Base-by-base conservation (phyloP, 1,284 basidiomycete genomes). In the Malassezia psittaci region DNA sequence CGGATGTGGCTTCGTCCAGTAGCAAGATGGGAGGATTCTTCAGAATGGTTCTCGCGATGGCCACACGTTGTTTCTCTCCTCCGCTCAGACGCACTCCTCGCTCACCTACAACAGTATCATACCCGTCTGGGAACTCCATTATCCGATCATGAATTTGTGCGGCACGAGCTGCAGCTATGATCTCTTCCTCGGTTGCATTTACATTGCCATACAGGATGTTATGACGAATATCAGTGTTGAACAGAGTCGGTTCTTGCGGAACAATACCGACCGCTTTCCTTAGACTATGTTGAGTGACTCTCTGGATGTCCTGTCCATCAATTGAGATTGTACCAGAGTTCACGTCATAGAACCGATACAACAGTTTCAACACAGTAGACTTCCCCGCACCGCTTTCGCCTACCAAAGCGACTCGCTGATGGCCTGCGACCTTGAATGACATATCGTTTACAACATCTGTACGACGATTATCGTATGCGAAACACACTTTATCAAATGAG, bases 271-370 rank as follows among this genome's bases (percentile, higher is more conserved):
- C 86, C 1, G 86, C 81, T 62, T 82, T 81, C 41, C 88, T 80
- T 42, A 93, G 77, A 55, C 84, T 86, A 36, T 64, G 55, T 70
- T 90, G 87, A 0, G 88, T 90, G 12, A 93, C 81, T 62, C 88
- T 83, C 35, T 85, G 81, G 54, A 94, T 85, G 66, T 93, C 87
- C 67, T 85, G 81, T 1, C 86, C 87, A 67, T 93, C 88, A 60
- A 91, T 83, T 48, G 69, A 50, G 49, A 77, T 76, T n/a, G 61
- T 57, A 5, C 73, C 72, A 54, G 61, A 54, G 35, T 64, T 66
- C 64, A 89, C 79, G 68, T 93, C 90, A 74, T 93, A 91, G 77
- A 94, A 90, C 43, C 89, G 81, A 74, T 88, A 93, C 13, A 94
- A 79, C 44, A 90, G 79, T 15, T 87, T 83, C 52, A 89, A 76